Percentiles rank a stretch among this genome's conserved stretches.
Evolutionary conservation across 257 asterid species (phyloP).

Genomic region (Scutellaria minor): DNA sequence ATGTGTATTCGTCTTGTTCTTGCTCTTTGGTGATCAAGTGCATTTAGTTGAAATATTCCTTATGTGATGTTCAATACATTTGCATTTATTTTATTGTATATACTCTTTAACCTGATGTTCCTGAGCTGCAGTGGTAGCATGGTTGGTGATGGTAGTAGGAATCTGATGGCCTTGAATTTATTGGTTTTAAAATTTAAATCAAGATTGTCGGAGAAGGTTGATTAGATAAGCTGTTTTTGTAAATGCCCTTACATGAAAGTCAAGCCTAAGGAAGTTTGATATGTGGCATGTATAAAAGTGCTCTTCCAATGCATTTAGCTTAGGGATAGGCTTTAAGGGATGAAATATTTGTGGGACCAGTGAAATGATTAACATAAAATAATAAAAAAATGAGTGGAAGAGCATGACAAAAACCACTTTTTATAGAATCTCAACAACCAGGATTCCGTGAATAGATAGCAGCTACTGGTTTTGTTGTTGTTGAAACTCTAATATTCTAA

Average conservation of each 20-base stretch:
- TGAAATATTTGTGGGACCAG: background rate
- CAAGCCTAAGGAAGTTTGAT: background rate
- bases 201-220: background rate
- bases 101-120: background rate
- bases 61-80: conserved; percentile 9
- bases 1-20: background rate
- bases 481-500: background rate
- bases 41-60: conserved; percentile 15
- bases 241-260: background rate
- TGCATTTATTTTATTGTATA: background rate
- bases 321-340: conserved; percentile 1
- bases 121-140: background rate
- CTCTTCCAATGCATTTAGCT: background rate
- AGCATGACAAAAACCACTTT: background rate
- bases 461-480: background rate
- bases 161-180: conserved; percentile 10
- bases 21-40: conserved; percentile 23
- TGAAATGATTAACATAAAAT: background rate
- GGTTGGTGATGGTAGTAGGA: conserved; percentile 7
- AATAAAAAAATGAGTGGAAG: background rate
- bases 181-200: background rate
- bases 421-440: background rate
- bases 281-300: background rate
- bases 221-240: background rate
- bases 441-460: background rate